A percentile compares a stretch with the other conserved stretches of the same genome.
phyloP scores from a whole-genome alignment of 2,329 filamentous ascomycete species.

The Pyrenochaeta sp. region DNA sequence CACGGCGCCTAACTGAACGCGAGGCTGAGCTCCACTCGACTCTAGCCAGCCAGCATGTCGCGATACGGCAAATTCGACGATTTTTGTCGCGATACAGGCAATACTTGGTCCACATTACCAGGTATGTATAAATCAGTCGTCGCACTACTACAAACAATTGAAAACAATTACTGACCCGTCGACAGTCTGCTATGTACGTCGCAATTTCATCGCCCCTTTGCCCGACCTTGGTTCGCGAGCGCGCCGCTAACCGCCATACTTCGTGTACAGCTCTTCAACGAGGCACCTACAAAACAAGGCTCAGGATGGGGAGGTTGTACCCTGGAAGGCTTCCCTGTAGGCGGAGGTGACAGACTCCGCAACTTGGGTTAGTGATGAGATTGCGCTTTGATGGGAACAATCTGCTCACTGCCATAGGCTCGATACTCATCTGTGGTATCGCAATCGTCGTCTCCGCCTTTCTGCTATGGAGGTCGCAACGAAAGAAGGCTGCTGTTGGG shows the following conservation, averaged over 20 bases:
- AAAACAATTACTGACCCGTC: conserved; percentile 32
- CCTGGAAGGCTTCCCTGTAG: conserved; percentile 77
- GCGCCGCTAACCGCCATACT: conserved; percentile 37
- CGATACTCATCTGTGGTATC: conserved; percentile 81
- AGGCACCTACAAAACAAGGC: conserved; percentile 66
- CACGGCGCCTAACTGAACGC: conserved; percentile 22
- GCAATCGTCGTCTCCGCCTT: conserved; percentile 74
- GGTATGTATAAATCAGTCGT: conserved; percentile 35
- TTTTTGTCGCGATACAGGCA: conserved; percentile 61
- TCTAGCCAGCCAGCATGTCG: conserved; percentile 37
- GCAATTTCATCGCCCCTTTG: conserved; percentile 16
- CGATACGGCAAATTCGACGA: conserved; percentile 52
- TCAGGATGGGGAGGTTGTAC: conserved; percentile 74
- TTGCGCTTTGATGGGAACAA: conserved; percentile 10
- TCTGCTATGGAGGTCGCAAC: conserved; percentile 81
- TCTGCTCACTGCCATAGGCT: conserved; percentile 65
- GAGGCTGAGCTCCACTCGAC: conserved; percentile 36
- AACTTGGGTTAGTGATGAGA: conserved; percentile 76
- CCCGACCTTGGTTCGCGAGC: conserved; percentile 16
- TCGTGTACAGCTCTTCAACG: conserved; percentile 68
- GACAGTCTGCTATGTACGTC: conserved; percentile 59
- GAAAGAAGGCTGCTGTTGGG: conserved; percentile 92
- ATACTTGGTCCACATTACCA: conserved; percentile 50
- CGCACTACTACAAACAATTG: conserved; percentile 6
- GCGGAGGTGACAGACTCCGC: conserved; percentile 71